phyloP scores from a whole-genome alignment of 148 eudicot species.

The Fagopyrum esculentum region DNA sequence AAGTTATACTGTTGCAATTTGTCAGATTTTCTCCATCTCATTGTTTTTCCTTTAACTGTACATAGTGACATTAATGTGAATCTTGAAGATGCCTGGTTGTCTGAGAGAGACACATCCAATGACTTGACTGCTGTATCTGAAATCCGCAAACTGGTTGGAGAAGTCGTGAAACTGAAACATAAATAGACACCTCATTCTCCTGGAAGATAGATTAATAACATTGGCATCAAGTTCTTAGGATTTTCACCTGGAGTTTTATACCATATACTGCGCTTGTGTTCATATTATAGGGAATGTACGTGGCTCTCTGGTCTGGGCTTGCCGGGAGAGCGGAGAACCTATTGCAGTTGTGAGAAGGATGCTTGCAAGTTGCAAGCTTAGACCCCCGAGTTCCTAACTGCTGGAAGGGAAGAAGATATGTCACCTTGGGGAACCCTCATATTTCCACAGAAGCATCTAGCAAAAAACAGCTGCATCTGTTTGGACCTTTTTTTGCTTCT shows the following conservation, averaged over 20 bases:
- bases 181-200: conserved; percentile 18
- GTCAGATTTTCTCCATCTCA: not conserved
- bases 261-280: not conserved
- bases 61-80: conserved; percentile 59
- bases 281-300: no score
- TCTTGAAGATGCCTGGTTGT: conserved; percentile 74
- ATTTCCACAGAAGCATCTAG: no score
- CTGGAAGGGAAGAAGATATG: no score
- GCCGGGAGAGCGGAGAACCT: no score
- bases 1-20: not conserved
- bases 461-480: no score
- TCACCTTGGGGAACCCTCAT: no score
- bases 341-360: no score
- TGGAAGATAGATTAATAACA: not conserved
- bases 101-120: conserved; percentile 48
- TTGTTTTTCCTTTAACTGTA: not conserved
- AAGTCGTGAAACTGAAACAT: conserved; percentile 16
- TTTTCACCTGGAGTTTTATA: not conserved
- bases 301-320: no score
- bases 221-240: not conserved
- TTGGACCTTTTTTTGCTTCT: no score
- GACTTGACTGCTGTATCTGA: conserved; percentile 39
- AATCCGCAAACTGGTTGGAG: conserved; percentile 27
- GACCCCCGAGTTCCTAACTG: no score
- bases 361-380: no score